Base-by-base conservation (phyloP, 192 early-diverging fungal species). In the Backusella australiensis region DNA sequence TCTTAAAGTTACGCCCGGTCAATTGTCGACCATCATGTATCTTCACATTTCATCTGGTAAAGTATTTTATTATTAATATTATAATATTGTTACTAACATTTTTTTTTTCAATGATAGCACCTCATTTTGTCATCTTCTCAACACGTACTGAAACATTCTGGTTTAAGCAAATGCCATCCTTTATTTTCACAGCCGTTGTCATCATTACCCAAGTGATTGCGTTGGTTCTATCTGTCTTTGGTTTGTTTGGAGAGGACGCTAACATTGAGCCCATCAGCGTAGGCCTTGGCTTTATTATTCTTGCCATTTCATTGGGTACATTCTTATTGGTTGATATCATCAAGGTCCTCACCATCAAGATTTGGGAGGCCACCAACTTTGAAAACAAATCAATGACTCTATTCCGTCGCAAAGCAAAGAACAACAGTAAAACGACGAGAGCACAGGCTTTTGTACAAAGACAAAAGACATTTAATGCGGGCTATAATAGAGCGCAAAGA, bases 251-350 rank as follows among this genome's bases (percentile, higher is more conserved):
- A 6, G 29, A 34, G 74, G 76, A 1, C 65, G 75, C 32, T 0
- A 71, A 35, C 11, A 66, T 80, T 56, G 69, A 29, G 23, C 77
- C 75, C 32, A 85, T 89, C 87, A 41, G 90, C 94, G 82, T 96
- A 80, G 84, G 79, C 42, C 92, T 90, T 92, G 92, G 91, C 21
- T 67, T 91, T 14, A 82, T 81, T 39, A 85, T 97, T 67, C 79
- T 96, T 38, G 87, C 78, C 34, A 74, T 96, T 65, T 96, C 95
- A 32, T 77, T 94, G 32, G 88, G 84, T 29, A 91, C 89, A 80
- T 94, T 95, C 79, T 83, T 95, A 66, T 42, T 96, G 59, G 84
- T 95, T 14, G 96, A 97, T 79, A 82, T 93, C n/a, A 88, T 98
- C 85, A 98, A 98, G 86, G 95, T 96, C 8, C 75, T 83, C 66